phyloP scores from a whole-genome alignment of 1,139 yeast species.

The Arxiozyma slooffiae region DNA sequence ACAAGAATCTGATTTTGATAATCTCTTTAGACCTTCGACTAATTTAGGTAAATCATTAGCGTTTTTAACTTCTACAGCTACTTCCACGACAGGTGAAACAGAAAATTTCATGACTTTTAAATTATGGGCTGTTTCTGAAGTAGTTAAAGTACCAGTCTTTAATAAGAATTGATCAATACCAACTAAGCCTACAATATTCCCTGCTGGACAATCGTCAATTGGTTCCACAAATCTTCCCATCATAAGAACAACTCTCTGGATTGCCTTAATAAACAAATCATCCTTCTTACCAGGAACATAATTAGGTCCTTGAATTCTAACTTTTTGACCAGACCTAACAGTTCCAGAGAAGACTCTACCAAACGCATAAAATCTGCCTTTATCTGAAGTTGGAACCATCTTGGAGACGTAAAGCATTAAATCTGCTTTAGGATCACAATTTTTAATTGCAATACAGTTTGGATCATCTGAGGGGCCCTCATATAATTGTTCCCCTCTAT shows the following conservation, averaged over 20 bases:
- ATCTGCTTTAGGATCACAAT: slow-evolving; percentile 98
- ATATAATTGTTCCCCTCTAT: slow-evolving; percentile 98
- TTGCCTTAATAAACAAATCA: slow-evolving; percentile 91
- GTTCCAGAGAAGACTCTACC: slow-evolving; percentile 99
- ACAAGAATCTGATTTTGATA: slow-evolving; percentile 99
- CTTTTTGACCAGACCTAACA: slow-evolving; percentile 97
- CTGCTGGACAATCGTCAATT: slow-evolving; percentile 99
- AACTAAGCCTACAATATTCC: slow-evolving; percentile 99
- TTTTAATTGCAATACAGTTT: slow-evolving; percentile 82
- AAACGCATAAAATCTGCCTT: slow-evolving; percentile 99
- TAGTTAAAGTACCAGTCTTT: slow-evolving; percentile 98
- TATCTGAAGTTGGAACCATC: slow-evolving; percentile 99
- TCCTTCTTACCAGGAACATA: slow-evolving; percentile 97
- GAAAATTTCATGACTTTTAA: slow-evolving; percentile 99
- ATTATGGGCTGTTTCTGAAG: slow-evolving; percentile 95
- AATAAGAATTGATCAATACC: slow-evolving; percentile 99
- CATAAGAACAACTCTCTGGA: slow-evolving; percentile 99
- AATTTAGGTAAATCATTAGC: slow-evolving; percentile 98
- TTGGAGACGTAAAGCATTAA: slow-evolving; percentile 98
- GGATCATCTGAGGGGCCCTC: slow-evolving; percentile 98
- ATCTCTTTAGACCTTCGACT: slow-evolving; percentile 99
- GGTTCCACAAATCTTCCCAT: slow-evolving; percentile 99
- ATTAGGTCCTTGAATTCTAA: slow-evolving; percentile 99
- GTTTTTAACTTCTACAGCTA: slow-evolving; percentile 98
- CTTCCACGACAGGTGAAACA: slow-evolving; percentile 99